Evolutionary conservation across 768 basidiomycete genomes (phyloP).

Genomic region (Bullera alba): DNA sequence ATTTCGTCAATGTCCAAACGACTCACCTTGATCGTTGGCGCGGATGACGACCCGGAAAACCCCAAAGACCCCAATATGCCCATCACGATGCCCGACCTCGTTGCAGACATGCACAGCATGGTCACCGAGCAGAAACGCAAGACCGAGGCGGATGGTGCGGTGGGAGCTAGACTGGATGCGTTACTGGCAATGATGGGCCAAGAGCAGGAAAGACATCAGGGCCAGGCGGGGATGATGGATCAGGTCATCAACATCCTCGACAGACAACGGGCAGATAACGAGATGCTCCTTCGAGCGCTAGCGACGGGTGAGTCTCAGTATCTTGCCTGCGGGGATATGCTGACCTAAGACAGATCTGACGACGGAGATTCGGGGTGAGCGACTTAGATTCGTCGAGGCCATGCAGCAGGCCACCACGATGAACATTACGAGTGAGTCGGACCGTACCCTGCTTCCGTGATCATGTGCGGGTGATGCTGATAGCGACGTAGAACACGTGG

Average conservation of each 20-base stretch:
- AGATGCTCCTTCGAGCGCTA: constrained; percentile 59
- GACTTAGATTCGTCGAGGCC: constrained; percentile 82
- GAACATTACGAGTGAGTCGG: constrained; percentile 63
- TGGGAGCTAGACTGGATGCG: constrained; percentile 44
- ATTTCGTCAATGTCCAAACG: constrained; percentile 59
- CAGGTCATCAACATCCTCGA: constrained; percentile 52
- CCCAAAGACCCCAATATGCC: background rate
- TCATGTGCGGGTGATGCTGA: background rate
- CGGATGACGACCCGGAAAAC: constrained; percentile 7
- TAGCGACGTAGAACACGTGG: constrained; percentile 60
- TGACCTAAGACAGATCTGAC: constrained; percentile 57
- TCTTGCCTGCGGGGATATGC: background rate
- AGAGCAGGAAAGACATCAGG: constrained; percentile 38
- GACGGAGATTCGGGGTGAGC: constrained; percentile 75
- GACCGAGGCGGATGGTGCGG: constrained; percentile 56
- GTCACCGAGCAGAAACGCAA: constrained; percentile 45
- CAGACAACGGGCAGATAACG: constrained; percentile 66
- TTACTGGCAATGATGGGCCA: constrained; percentile 40
- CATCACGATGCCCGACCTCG: constrained; percentile 31
- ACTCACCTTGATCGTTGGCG: constrained; percentile 56
- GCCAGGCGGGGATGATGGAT: constrained; percentile 29
- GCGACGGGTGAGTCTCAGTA: constrained; percentile 54
- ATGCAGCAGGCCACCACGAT: constrained; percentile 89
- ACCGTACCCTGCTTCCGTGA: constrained; percentile 23
- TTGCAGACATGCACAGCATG: constrained; percentile 49